Evolutionary conservation across 2,329 filamentous ascomycete genomes (phyloP), one percentile per base, ranked within the genome.

Genomic region (Davidsoniella virescens): DNA sequence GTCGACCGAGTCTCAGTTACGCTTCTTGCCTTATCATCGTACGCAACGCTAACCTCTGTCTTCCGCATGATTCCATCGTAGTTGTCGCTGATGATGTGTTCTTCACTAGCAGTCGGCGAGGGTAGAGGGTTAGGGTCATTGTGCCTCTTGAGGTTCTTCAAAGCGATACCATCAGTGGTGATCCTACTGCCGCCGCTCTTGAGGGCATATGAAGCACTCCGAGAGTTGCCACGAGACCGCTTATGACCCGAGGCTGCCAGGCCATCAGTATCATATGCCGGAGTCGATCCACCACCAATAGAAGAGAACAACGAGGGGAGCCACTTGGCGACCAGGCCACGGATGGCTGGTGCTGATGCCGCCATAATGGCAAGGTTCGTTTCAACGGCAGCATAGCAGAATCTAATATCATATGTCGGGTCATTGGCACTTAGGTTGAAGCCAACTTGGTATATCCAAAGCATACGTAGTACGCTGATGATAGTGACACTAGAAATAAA

Each of bases 41-140:
- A 60, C 2, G 51, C 47, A 9, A 60, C 52, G 42, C 60, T 54
- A 18, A 62, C 54, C 10, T 65, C 60, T 1, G 60, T 65, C 12
- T 62, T 65, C 9, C 63, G 58, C 46, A 67, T 55, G 33, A 67
- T 67, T 33, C 64, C 63, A 44, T 65, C 62, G 54, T 65, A 62
- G 3, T 62, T 62, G 4, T 25, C 23, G 5, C 20, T 36, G 59
- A 66, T 64, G 39, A 65, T 66, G 52, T 65, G 63, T 54, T 66
- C 64, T 54, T 66, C 61, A 14, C 59, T 63, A 2, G 59, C 59
- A 4, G 58, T 61, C 2, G 63, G 61, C 42, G 63, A 63, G 16
- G 56, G 55, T 9, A 60, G 57, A 26, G 63, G 58, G 29, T 65
- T 61, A 47, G 63, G 63, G 4, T 64, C 61, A 33, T 33, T 33